Evolutionary conservation across 2,329 filamentous ascomycete species (phyloP), one percentile per base, ranked within the genome.

Genomic region (Westerdykella aurantiaca): DNA sequence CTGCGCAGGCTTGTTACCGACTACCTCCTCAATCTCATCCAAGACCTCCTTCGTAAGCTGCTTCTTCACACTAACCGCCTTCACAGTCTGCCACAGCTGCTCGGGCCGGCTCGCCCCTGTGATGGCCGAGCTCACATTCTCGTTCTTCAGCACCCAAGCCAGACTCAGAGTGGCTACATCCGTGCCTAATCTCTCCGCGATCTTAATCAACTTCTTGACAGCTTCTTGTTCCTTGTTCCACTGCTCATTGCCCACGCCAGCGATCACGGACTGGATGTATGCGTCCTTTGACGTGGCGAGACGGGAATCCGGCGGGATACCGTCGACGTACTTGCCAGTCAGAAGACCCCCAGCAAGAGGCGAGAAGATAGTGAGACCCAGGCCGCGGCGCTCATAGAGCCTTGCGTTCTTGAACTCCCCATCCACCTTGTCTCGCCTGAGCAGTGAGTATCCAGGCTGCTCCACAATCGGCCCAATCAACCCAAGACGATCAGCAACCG

Each of bases 181-280:
- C 47, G 82, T 72, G 11, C 76, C 81, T 34, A 88, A 69, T 54
- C 73, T 75, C 43, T 85, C 75, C 2, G 85, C 84, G 50, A 89
- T 75, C 40, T 49, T 49, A 40, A 64, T 62, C 37, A 71, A 44
- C 29, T 53, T 48, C 34, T 47, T 77, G 41, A 86, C 79, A 63
- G 78, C 78, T 50, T 79, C 71, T 47, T 87, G 71, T 40, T 79
- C 63, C 41, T 65, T 68, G 40, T 78, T 71, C 77, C 79, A 82
- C 38, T 65, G 66, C 39, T 78, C 75, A 41, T 69, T 62, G 5
- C 69, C 72, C 45, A 72, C 66, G 4, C 55, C 66, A 52, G 69
- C 69, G 34, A 56, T 52, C 1, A 61, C 38, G 10, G 31, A 38
- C 46, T 73, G 67, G 53, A 82, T 72, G 59, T 76, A 83, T 41